Evolutionary conservation across 345 rosid species (phyloP).

Genomic region (Gossypium mustelinum): DNA sequence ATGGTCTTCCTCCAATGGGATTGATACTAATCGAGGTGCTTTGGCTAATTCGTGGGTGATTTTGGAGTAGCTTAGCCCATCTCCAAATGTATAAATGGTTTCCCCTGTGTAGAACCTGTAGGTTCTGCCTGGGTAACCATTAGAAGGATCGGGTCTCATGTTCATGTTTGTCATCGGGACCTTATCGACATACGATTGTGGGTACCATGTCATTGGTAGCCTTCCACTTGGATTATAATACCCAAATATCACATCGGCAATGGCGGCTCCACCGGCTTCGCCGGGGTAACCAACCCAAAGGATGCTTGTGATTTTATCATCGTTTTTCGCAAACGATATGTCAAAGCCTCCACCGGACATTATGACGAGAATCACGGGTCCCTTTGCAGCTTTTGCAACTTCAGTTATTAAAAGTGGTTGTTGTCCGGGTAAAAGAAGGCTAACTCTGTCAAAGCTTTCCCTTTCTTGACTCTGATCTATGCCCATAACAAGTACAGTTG

Average conservation of each 20-base stretch:
- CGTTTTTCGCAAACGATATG: constrained; percentile 58
- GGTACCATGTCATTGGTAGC: constrained; percentile 97
- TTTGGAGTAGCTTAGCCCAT: constrained; percentile 68
- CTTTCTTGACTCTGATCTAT: constrained; percentile 72
- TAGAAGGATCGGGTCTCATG: constrained; percentile 73
- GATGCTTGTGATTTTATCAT: constrained; percentile 60
- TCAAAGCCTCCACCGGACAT: constrained; percentile 98
- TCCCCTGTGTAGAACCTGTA: constrained; percentile 90
- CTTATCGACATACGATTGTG: constrained; percentile 59
- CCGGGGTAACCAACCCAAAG: constrained; percentile 97
- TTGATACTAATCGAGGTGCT: constrained; percentile 51
- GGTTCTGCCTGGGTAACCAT: constrained; percentile 81
- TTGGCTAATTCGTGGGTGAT: constrained; percentile 42
- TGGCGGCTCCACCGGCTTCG: constrained; percentile 89
- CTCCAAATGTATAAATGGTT: constrained; percentile 77
- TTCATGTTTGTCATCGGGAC: constrained; percentile 96
- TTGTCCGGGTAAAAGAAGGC: constrained; percentile 70
- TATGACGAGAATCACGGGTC: constrained; percentile 83
- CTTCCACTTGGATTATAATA: constrained; percentile 84
- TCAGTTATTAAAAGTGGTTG: constrained; percentile 54
- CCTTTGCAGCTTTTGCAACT: constrained; percentile 69
- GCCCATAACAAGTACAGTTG: constrained; percentile 71
- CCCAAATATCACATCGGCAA: constrained; percentile 80
- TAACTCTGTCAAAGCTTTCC: constrained; percentile 63
- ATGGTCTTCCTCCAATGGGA: constrained; percentile 46